A percentile compares a stretch with the other conserved stretches of the same genome.
Evolutionary conservation across 345 rosid genomes (phyloP).

Genomic region (Psidium friedrichsthalianum): DNA sequence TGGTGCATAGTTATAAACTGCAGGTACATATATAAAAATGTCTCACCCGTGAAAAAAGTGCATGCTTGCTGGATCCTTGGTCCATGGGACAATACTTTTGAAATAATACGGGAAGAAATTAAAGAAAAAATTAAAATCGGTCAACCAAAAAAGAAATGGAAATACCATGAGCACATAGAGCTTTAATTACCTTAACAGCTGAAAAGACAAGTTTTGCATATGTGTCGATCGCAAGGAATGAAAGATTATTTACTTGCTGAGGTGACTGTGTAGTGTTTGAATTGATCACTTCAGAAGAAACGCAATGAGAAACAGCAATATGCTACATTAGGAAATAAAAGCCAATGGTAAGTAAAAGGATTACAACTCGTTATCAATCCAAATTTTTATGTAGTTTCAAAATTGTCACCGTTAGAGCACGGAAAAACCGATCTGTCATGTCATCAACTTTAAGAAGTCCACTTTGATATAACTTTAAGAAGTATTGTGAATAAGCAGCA

Average conservation of each 20-base stretch:
- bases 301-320: conserved; percentile 76
- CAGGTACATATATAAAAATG: not conserved
- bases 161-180: not conserved
- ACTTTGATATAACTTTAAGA: conserved; percentile 64
- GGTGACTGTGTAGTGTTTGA: conserved; percentile 47
- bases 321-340: conserved; percentile 32
- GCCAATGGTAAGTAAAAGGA: not conserved
- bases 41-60: conserved; percentile 63
- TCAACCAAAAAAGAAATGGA: not conserved
- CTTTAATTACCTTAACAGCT: conserved; percentile 29
- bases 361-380: not conserved
- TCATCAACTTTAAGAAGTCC: conserved; percentile 89
- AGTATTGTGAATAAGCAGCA: conserved; percentile 39
- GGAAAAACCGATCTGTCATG: conserved; percentile 73
- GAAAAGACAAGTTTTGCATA: conserved; percentile 78
- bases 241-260: conserved; percentile 61
- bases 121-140: not conserved
- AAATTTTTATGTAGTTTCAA: not conserved
- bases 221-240: conserved; percentile 76
- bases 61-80: conserved; percentile 60
- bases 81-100: conserved; percentile 43
- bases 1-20: not conserved
- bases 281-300: conserved; percentile 56
- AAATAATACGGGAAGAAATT: not conserved
- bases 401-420: conserved; percentile 45